These are phyloP conservation scores for Triticum urartu DNA, from an alignment of 176 grass and related monocot species.

Conservation along the genomic window DNA sequence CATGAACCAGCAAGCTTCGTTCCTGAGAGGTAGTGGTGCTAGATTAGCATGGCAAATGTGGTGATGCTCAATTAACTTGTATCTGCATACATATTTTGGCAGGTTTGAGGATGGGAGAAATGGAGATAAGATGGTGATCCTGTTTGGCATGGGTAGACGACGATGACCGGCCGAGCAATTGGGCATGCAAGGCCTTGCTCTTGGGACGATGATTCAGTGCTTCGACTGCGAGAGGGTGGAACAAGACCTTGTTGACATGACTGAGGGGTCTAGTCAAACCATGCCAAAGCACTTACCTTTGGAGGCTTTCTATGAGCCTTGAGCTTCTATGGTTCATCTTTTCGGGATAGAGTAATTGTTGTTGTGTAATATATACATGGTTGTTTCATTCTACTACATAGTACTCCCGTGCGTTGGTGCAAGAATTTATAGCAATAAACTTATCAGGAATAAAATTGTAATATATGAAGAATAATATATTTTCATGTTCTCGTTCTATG, in stretches of 20 bases:
- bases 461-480: no score
- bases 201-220: constrained; percentile 50
- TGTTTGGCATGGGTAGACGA: constrained; percentile 42
- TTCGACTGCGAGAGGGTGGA: constrained; percentile 29
- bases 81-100: neutral
- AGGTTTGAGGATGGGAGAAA: neutral
- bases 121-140: constrained; percentile 19
- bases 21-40: constrained; percentile 43
- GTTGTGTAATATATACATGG: neutral
- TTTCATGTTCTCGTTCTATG: no score
- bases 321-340: constrained; percentile 28
- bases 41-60: no score
- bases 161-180: constrained; percentile 26
- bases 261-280: constrained; percentile 22
- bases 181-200: constrained; percentile 37
- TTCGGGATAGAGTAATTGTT: neutral
- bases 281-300: constrained; percentile 39
- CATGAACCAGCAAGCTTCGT: constrained; percentile 25
- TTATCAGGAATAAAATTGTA: no score
- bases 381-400: no score
- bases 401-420: no score
- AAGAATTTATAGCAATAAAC: no score
- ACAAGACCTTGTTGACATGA: constrained; percentile 33
- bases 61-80: no score
- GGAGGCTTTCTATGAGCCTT: constrained; percentile 24